Evolutionary conservation across 169 alveolate genomes (phyloP).

Genomic region (Plasmodium reichenowi): DNA sequence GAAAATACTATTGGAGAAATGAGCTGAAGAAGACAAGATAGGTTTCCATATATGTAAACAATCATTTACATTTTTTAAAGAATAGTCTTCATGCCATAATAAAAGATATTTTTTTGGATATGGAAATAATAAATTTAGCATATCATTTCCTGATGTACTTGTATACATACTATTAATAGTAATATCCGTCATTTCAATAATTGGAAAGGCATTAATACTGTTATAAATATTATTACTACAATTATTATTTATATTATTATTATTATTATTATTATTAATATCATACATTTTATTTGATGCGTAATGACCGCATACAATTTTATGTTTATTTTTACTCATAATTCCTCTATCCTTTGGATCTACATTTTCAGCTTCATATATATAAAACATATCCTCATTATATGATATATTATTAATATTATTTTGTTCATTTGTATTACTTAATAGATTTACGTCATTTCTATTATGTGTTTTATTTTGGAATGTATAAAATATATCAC

Average conservation of each 20-base stretch:
- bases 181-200: constrained; percentile 69
- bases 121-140: constrained; percentile 58
- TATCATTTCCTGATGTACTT: constrained; percentile 70
- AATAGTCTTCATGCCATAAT: constrained; percentile 78
- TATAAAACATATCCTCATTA: constrained; percentile 36
- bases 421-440: not conserved
- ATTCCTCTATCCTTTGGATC: constrained; percentile 78
- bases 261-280: not conserved
- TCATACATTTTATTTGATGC: constrained; percentile 56
- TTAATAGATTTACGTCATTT: not conserved
- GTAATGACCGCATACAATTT: constrained; percentile 67
- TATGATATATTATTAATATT: not conserved
- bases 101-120: constrained; percentile 70
- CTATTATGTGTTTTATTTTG: constrained; percentile 3
- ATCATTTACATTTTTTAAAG: constrained; percentile 60
- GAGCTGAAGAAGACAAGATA: constrained; percentile 29
- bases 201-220: constrained; percentile 18
- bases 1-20: constrained; percentile 25
- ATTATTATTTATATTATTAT: too few species aligned
- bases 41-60: constrained; percentile 78
- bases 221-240: too few species aligned
- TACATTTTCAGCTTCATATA: constrained; percentile 71
- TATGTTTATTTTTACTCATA: constrained; percentile 77
- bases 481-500: constrained; percentile 11
- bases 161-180: constrained; percentile 76